A percentile compares a stretch with the other conserved stretches of the same genome.
Evolutionary conservation across 805 yeast species (phyloP).

Genomic region (Hemisphaericaspora nanyangensis): DNA sequence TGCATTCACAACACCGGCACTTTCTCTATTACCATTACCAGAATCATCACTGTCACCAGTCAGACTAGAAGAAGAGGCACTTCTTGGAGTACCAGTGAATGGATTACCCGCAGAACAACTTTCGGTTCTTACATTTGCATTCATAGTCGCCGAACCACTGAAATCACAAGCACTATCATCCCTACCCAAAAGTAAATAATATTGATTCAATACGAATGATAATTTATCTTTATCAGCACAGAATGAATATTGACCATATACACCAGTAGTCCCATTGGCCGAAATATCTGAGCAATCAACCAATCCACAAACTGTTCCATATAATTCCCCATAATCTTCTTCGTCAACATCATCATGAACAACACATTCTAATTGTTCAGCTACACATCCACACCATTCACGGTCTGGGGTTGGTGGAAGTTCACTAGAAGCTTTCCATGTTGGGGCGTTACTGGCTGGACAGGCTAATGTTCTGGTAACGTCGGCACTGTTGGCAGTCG

Average conservation of each 20-base stretch:
- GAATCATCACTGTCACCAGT: constrained; percentile 19
- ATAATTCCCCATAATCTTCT: constrained; percentile 59
- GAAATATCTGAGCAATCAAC: constrained; percentile 60
- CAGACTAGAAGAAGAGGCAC: constrained; percentile 20
- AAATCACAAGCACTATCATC: constrained; percentile 58
- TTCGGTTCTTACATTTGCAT: constrained; percentile 23
- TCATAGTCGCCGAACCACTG: constrained; percentile 58
- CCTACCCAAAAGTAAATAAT: constrained; percentile 48
- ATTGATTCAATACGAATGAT: constrained; percentile 60
- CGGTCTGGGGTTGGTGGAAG: constrained; percentile 80
- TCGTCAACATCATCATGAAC: constrained; percentile 49
- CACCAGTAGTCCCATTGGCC: constrained; percentile 61
- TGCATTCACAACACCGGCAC: constrained; percentile 2
- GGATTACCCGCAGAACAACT: constrained; percentile 15
- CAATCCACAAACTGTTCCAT: constrained; percentile 52
- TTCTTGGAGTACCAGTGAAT: neutral
- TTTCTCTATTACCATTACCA: constrained; percentile 20
- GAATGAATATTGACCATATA: constrained; percentile 71
- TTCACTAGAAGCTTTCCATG: constrained; percentile 65
- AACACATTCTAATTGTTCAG: constrained; percentile 55
- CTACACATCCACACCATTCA: constrained; percentile 61
- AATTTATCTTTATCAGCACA: constrained; percentile 64
- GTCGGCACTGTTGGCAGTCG: constrained; percentile 32
- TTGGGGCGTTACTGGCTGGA: constrained; percentile 45
- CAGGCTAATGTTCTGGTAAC: constrained; percentile 61